phyloP scores from a whole-genome alignment of 495 filamentous ascomycete species.

The Talaromyces nanjingensis region DNA sequence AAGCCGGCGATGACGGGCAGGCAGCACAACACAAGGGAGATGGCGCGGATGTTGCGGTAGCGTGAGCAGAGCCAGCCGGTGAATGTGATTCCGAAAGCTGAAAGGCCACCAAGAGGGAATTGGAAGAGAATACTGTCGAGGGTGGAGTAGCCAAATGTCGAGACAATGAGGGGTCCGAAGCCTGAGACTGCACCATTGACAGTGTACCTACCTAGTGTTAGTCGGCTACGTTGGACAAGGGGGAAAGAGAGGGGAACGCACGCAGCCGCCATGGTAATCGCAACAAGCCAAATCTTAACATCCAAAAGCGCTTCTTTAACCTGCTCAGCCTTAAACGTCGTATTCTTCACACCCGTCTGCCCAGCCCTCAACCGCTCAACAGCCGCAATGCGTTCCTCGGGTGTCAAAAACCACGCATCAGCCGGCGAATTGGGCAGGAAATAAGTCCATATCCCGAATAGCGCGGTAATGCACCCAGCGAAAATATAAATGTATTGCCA shows the following conservation, averaged over 20 bases:
- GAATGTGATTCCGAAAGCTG: conserved; percentile 55
- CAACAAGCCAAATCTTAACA: conserved; percentile 46
- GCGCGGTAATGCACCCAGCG: conserved; percentile 54
- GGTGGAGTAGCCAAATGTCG: conserved; percentile 61
- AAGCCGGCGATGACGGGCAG: conserved; percentile 68
- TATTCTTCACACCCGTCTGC: conserved; percentile 46
- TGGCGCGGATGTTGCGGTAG: conserved; percentile 56
- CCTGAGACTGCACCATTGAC: conserved; percentile 72
- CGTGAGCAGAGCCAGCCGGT: conserved; percentile 54
- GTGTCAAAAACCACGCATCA: conserved; percentile 45
- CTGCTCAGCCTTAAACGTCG: conserved; percentile 43
- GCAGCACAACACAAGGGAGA: conserved; percentile 56
- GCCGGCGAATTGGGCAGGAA: conserved; percentile 46
- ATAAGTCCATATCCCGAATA: conserved; percentile 60
- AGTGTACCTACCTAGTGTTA: conserved; percentile 42
- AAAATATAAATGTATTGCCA: conserved; percentile 70
- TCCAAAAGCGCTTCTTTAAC: conserved; percentile 43
- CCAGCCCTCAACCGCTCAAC: conserved; percentile 46
- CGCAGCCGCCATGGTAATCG: conserved; percentile 52
- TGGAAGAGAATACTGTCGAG: conserved; percentile 65
- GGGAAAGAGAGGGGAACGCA: conserved; percentile 17
- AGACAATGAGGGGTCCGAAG: conserved; percentile 68
- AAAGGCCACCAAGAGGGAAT: conserved; percentile 61
- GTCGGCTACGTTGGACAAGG: not conserved
- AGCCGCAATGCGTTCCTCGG: conserved; percentile 43